Evolutionary conservation across 2,329 filamentous ascomycete species (phyloP), one percentile per base, ranked within the genome.

Genomic region (Esteya vermicola): DNA sequence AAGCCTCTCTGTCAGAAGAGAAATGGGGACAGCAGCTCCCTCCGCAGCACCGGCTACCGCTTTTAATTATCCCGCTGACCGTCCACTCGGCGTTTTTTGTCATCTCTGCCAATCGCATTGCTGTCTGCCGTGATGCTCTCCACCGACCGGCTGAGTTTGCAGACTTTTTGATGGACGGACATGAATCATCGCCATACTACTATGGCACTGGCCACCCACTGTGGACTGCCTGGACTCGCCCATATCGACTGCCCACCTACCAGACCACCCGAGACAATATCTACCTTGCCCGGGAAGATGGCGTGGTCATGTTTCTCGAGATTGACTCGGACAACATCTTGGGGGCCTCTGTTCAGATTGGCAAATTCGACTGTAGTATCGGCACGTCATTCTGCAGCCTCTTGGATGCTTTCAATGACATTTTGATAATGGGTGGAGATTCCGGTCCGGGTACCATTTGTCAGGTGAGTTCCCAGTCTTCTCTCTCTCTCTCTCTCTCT

Each of bases 281-380:
- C 36, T 94, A 91, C 52, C 63, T 98, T 14, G 83, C 81, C 10
- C 76, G 88, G 40, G 89, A 96, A 59, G 89, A 96, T 53, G 91
- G 91, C 4, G 64, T 78, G 36, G 69, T 95, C 9, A 72, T 78
- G 40, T 83, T 81, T 47, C 59, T 89, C 5, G 78, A 85, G 48
- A 75, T 85, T 43, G 71, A 73, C 33, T 67, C 68, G 6, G 64
- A 63, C 46, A 70, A 67, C 34, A 63, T 72, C 48, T 55, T 78
- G 39, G 65, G 69, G 38, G 64, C 67, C 31, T 64, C 69, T 40
- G 67, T 70, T 34, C 65, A 70, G 40, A 67, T 84, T 42, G 81
- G 81, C 8, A 68, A 69, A 38, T 75, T 84, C 47, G 68, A 72
- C 39, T 81, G 81, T 50, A 84, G 82, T 44, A 80, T 93, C 35